phyloP scores from a whole-genome alignment of 345 rosid species.

The Noccaea caerulescens region DNA sequence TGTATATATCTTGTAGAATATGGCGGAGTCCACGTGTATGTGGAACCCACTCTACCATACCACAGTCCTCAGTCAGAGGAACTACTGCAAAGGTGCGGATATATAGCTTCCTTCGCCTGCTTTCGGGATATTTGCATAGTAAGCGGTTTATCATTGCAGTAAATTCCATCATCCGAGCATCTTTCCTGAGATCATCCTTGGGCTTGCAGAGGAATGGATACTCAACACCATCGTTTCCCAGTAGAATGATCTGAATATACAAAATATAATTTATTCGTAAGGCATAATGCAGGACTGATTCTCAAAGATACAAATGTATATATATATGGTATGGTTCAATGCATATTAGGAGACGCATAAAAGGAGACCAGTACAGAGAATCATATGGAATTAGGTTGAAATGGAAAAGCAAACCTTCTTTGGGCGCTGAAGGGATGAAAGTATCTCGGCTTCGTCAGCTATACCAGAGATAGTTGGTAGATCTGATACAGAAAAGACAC shows the following conservation, averaged over 20 bases:
- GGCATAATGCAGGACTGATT: constrained; percentile 7
- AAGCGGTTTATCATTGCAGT: constrained; percentile 95
- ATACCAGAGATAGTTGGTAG: constrained; percentile 89
- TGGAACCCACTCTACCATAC: constrained; percentile 99
- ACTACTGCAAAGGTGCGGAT: constrained; percentile 94
- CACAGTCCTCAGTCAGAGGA: constrained; percentile 98
- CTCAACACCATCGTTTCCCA: constrained; percentile 93
- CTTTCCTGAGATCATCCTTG: constrained; percentile 96
- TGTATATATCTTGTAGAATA: constrained; percentile 86
- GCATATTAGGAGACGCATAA: constrained; percentile 17
- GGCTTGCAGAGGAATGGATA: constrained; percentile 98
- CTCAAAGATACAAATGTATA: constrained; percentile 15
- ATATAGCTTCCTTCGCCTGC: constrained; percentile 90
- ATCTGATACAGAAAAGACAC: constrained; percentile 74
- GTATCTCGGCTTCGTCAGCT: constrained; percentile 96
- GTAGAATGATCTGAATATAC: constrained; percentile 67
- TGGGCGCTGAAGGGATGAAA: constrained; percentile 94
- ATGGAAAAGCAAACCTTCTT: constrained; percentile 62
- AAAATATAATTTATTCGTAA: constrained; percentile 26
- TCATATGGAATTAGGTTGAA: constrained; percentile 6
- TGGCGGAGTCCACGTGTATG: constrained; percentile 94
- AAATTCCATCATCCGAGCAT: constrained; percentile 99
- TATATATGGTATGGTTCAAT: constrained; percentile 1
- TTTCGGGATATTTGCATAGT: constrained; percentile 91
- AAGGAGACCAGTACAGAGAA: constrained; percentile 18